Percentiles rank a stretch among this genome's conserved stretches.
Conservation (phyloP, 169 alveolate genomes). For the Cardiosporidium cionae region DNA sequence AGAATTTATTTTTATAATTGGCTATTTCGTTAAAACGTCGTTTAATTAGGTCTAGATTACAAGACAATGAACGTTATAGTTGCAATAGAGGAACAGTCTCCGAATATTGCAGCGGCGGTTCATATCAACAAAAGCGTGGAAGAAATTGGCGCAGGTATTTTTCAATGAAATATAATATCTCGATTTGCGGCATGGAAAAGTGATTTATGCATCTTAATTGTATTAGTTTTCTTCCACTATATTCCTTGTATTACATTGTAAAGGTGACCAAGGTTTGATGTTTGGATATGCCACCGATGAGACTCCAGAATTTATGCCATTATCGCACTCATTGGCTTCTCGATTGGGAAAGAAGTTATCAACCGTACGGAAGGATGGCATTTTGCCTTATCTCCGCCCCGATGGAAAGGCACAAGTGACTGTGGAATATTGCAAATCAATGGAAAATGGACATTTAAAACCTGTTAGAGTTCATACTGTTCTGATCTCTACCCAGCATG, state of each 20-base stretch:
- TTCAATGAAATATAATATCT: too few relatives aligned
- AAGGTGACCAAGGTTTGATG: conserved; percentile 98
- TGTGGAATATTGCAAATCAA: conserved; percentile 55
- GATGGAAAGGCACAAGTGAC: conserved; percentile 98
- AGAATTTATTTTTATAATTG: too few relatives aligned
- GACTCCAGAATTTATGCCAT: conserved; percentile 93
- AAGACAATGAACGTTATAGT: conserved; percentile 84
- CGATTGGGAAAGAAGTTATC: conserved; percentile 82
- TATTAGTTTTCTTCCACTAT: not conserved
- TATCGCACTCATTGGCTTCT: conserved; percentile 92
- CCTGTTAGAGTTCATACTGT: conserved; percentile 88
- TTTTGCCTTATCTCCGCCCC: conserved; percentile 91
- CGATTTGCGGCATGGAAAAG: too few relatives aligned
- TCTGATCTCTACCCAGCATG: conserved; percentile 84
- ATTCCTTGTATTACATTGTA: not conserved
- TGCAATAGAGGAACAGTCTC: conserved; percentile 85
- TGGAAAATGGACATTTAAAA: conserved; percentile 34
- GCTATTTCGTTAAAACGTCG: conserved; percentile 63
- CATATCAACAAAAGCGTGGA: conserved; percentile 79
- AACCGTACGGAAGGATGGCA: conserved; percentile 80
- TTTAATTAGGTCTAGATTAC: conserved; percentile 84
- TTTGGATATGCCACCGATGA: conserved; percentile 99
- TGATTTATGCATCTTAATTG: too few relatives aligned
- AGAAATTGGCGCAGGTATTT: conserved; percentile 83
- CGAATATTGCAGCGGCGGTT: conserved; percentile 94